A percentile compares a stretch with the other conserved stretches of the same genome.
Conservation (phyloP, 2,329 filamentous ascomycete species). For the Orbilia brochopaga region DNA sequence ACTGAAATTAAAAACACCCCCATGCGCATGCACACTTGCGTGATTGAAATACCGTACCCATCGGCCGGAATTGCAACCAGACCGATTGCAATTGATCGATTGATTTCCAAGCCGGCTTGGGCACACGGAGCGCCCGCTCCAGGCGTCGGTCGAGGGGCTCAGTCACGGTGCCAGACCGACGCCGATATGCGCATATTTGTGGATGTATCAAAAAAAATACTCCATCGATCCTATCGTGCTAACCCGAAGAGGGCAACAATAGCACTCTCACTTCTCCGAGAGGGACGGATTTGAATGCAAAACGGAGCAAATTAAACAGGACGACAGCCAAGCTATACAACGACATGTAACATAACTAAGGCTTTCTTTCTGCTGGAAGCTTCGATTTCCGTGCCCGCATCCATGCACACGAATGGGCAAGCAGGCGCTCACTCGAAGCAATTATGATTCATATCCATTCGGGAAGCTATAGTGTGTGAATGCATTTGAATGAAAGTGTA, state of each 20-base stretch:
- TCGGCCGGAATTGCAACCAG: not conserved
- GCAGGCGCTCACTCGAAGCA: conserved; percentile 7
- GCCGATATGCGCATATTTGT: not conserved
- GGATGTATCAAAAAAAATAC: not conserved
- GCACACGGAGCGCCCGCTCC: too few species aligned
- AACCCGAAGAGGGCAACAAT: not conserved
- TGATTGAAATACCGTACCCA: not conserved
- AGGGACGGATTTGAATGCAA: conserved; percentile 3
- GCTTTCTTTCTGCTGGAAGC: not conserved
- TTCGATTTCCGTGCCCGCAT: not conserved
- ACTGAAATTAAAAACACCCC: conserved; percentile 9
- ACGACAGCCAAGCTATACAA: not conserved
- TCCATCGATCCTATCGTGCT: not conserved
- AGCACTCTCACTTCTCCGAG: not conserved
- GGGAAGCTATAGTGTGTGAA: conserved; percentile 9
- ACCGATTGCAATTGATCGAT: not conserved
- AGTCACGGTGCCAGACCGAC: not conserved
- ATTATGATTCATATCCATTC: not conserved
- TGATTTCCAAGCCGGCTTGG: not conserved
- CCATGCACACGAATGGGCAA: not conserved
- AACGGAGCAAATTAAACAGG: conserved; percentile 9
- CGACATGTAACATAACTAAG: too few species aligned
- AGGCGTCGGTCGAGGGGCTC: too few species aligned
- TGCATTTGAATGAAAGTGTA: too few species aligned
- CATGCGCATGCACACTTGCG: not conserved